Evolutionary conservation across 306 rosid genomes (phyloP).

Genomic region (Arachis stenosperma): DNA sequence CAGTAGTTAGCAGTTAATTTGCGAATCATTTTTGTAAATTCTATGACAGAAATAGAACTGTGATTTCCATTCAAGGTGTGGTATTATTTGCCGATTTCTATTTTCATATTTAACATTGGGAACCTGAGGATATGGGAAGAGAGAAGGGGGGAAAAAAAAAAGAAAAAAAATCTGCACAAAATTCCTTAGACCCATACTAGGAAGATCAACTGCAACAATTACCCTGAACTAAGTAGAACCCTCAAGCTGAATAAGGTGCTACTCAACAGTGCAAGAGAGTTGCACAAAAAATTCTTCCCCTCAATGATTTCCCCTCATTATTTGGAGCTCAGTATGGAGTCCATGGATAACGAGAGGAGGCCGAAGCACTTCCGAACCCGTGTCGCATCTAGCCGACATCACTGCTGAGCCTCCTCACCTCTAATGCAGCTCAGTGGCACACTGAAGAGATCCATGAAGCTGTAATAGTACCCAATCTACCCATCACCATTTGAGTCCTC

Average conservation of each 20-base stretch:
- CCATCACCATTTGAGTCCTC: slow-evolving; percentile 51
- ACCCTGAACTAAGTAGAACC: slow-evolving; percentile 47
- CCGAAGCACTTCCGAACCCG: slow-evolving; percentile 38
- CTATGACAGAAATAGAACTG: neutral
- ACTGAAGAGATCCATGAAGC: no score
- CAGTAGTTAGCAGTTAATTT: no score
- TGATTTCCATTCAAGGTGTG: slow-evolving; percentile 46
- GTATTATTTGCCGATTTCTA: slow-evolving; percentile 71
- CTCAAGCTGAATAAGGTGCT: slow-evolving; percentile 45
- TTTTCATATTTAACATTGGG: slow-evolving; percentile 53
- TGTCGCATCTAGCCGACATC: slow-evolving; percentile 48
- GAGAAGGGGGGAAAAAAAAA: slow-evolving; percentile 16
- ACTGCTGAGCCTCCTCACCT: slow-evolving; percentile 34
- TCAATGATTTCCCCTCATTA: slow-evolving; percentile 38
- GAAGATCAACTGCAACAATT: slow-evolving; percentile 48
- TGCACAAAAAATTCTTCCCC: slow-evolving; percentile 38
- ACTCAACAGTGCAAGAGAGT: slow-evolving; percentile 35
- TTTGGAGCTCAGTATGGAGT: slow-evolving; percentile 43
- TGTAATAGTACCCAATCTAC: neutral
- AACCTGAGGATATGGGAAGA: slow-evolving; percentile 38
- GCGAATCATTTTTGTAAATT: neutral
- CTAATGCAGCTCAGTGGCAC: neutral
- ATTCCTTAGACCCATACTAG: slow-evolving; percentile 55
- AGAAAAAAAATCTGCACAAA: slow-evolving; percentile 68
- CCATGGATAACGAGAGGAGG: slow-evolving; percentile 33